Conservation (phyloP, 2,329 filamentous ascomycete species). For the Leptographium lundbergii region DNA sequence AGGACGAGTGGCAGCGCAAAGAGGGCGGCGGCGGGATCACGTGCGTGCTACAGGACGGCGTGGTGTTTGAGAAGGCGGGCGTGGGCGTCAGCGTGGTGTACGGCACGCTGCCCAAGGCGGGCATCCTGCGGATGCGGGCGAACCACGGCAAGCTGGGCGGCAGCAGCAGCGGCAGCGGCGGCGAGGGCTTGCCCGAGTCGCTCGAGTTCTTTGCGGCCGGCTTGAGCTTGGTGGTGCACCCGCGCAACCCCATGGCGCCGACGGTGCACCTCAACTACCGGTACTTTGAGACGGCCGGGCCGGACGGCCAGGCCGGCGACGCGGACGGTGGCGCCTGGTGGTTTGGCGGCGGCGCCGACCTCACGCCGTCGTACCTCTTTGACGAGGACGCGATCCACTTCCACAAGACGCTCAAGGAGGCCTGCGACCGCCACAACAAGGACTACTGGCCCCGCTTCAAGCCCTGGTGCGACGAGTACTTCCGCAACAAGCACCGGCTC, state of each 20-base stretch:
- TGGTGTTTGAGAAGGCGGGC: conserved; percentile 95
- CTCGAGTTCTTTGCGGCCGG: conserved; percentile 94
- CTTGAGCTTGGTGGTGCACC: conserved; percentile 85
- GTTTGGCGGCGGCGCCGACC: conserved; percentile 91
- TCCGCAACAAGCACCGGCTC: conserved; percentile 79
- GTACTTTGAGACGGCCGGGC: conserved; percentile 91
- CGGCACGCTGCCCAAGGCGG: conserved; percentile 72
- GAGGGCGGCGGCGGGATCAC: conserved; percentile 88
- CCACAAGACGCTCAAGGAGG: conserved; percentile 83
- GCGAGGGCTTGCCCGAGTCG: conserved; percentile 51
- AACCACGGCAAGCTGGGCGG: conserved; percentile 80
- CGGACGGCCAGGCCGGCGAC: conserved; percentile 48
- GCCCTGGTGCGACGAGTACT: conserved; percentile 97
- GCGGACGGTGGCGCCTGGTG: conserved; percentile 69
- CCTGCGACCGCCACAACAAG: conserved; percentile 87
- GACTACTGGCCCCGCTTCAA: conserved; percentile 91
- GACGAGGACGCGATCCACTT: conserved; percentile 97
- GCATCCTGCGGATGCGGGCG: conserved; percentile 83
- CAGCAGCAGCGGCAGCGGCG: conserved; percentile 27
- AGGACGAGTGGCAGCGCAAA: conserved; percentile 77
- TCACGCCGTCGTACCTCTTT: conserved; percentile 89
- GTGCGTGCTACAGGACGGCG: conserved; percentile 89
- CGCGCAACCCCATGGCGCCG: conserved; percentile 89
- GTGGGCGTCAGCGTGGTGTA: conserved; percentile 95
- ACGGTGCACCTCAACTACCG: conserved; percentile 98